A percentile compares a stretch with the other conserved stretches of the same genome.
These are phyloP conservation scores for Colletotrichum tropicicola DNA, from an alignment of 2,329 filamentous ascomycete species.

Conservation along the genomic window DNA sequence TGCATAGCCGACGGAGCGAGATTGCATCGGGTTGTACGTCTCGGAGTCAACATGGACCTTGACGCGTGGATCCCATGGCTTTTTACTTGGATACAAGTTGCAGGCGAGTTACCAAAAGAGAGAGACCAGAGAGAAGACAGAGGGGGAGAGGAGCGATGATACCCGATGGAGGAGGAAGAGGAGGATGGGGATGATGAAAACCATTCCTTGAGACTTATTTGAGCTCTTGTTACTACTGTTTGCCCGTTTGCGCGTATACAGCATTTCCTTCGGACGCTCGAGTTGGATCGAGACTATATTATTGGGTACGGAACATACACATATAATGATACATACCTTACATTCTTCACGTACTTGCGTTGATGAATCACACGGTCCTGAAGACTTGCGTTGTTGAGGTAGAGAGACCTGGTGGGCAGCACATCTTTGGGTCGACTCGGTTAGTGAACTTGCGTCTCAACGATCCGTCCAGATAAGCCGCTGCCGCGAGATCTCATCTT, in stretches of 20 bases:
- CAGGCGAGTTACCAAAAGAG: background rate
- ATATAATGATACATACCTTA: slow-evolving; percentile 13
- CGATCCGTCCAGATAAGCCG: too few relatives aligned
- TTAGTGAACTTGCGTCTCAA: too few relatives aligned
- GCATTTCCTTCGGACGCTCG: background rate
- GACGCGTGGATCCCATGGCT: too few relatives aligned
- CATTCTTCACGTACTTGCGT: background rate
- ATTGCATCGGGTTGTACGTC: background rate
- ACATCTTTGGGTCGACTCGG: too few relatives aligned
- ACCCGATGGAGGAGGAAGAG: slow-evolving; percentile 2
- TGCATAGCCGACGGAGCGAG: slow-evolving; percentile 21
- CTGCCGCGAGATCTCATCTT: too few relatives aligned
- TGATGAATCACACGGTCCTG: background rate
- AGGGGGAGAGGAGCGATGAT: slow-evolving; percentile 11
- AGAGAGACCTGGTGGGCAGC: background rate
- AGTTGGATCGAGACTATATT: background rate
- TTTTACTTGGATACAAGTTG: background rate
- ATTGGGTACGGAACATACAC: background rate
- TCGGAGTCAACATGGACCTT: background rate
- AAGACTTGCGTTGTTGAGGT: background rate
- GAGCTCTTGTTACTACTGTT: background rate
- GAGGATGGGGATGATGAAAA: background rate
- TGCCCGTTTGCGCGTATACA: background rate
- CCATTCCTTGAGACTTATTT: background rate
- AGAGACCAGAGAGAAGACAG: background rate